Conservation (phyloP, 2,329 filamentous ascomycete genomes). For the Capronia americana region DNA sequence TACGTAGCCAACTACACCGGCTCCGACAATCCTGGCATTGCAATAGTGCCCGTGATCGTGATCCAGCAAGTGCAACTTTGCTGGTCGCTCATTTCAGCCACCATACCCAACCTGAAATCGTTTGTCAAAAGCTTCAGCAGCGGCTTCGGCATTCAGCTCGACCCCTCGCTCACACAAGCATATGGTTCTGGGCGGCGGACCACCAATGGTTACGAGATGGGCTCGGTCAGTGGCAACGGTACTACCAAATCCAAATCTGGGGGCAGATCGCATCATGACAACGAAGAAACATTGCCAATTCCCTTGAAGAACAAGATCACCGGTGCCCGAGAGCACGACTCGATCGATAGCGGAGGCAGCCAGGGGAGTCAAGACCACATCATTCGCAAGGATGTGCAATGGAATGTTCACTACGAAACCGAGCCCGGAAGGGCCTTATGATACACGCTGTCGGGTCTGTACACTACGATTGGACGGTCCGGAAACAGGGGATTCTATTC, state of each 20-base stretch:
- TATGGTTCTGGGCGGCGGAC: constrained; percentile 27
- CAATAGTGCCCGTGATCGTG: constrained; percentile 45
- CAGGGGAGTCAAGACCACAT: constrained; percentile 34
- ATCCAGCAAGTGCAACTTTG: constrained; percentile 49
- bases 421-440: constrained; percentile 5
- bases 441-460: neutral
- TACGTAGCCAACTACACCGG: constrained; percentile 43
- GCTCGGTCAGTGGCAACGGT: constrained; percentile 22
- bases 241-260: constrained; percentile 26
- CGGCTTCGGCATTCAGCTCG: constrained; percentile 43
- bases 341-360: constrained; percentile 34
- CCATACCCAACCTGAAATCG: constrained; percentile 51
- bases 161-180: constrained; percentile 28
- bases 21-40: constrained; percentile 43
- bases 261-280: constrained; percentile 28
- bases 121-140: constrained; percentile 52
- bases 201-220: constrained; percentile 10
- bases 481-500: neutral
- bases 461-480: neutral
- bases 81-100: constrained; percentile 51
- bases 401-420: constrained; percentile 35
- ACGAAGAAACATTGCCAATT: constrained; percentile 17
- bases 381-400: constrained; percentile 38
- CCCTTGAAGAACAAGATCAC: constrained; percentile 17
- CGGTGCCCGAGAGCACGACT: constrained; percentile 27